Conservation (phyloP, 1,284 basidiomycete genomes). For the Moesziomyces parantarcticus region DNA sequence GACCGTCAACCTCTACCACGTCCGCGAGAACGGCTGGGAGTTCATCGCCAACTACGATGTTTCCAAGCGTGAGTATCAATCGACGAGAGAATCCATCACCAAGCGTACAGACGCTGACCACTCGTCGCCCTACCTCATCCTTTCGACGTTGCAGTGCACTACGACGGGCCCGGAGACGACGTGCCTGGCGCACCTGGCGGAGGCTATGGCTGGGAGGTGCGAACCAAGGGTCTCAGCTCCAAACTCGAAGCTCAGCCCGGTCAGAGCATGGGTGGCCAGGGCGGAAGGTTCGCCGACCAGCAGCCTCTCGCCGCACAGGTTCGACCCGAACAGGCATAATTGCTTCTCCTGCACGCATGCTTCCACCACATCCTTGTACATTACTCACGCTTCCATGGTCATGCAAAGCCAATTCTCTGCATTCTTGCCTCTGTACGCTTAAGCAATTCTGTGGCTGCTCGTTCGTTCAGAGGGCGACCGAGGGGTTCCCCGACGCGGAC, state of each 20-base stretch:
- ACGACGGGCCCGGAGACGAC: constrained; percentile 61
- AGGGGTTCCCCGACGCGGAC: too few species aligned
- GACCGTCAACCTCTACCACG: constrained; percentile 93
- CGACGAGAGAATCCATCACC: not conserved
- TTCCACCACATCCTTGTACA: constrained; percentile 18
- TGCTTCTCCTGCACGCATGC: not conserved
- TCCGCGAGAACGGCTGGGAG: constrained; percentile 85
- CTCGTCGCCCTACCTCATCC: not conserved
- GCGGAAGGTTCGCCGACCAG: constrained; percentile 43
- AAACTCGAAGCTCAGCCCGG: constrained; percentile 53
- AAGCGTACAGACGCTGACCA: not conserved
- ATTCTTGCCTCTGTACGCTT: too few species aligned
- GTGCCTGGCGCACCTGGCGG: constrained; percentile 61
- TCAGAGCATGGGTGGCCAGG: constrained; percentile 50
- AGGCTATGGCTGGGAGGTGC: constrained; percentile 65
- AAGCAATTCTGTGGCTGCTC: too few species aligned
- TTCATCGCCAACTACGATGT: constrained; percentile 67
- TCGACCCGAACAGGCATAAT: constrained; percentile 39
- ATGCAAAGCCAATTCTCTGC: not conserved
- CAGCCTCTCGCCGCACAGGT: constrained; percentile 47
- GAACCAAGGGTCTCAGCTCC: constrained; percentile 60
- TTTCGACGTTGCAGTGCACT: constrained; percentile 50
- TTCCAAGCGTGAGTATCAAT: constrained; percentile 46
- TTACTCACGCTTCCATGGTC: constrained; percentile 4
- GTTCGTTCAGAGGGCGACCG: too few species aligned